A percentile compares a stretch with the other conserved stretches of the same genome.
phyloP scores from a whole-genome alignment of 805 yeast genomes.

The Yamadazyma akitaensis region DNA sequence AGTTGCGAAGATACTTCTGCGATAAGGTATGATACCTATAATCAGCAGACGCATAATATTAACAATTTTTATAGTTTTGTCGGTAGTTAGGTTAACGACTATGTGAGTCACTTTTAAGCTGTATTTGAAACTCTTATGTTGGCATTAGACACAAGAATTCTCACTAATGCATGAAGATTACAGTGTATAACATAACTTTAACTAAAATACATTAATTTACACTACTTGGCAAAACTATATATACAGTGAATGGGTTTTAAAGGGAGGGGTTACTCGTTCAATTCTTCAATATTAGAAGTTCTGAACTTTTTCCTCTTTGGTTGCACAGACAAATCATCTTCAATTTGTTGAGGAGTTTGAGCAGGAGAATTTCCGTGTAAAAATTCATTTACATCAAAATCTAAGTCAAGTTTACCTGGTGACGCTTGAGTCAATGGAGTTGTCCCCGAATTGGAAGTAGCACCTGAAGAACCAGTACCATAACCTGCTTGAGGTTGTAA shows the following conservation, averaged over 20 bases:
- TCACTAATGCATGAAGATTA: background rate
- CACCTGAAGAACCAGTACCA: background rate
- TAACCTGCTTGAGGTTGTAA: background rate
- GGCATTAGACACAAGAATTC: background rate
- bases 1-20: no score
- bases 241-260: background rate
- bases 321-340: conserved; percentile 5
- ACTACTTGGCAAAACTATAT: background rate
- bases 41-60: no score
- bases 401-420: conserved; percentile 11
- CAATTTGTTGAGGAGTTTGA: conserved; percentile 8
- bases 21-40: no score
- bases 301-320: conserved; percentile 10
- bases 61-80: no score
- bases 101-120: background rate
- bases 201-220: conserved; percentile 2
- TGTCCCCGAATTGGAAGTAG: background rate
- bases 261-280: conserved; percentile 2
- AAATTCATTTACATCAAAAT: conserved; percentile 16
- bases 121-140: background rate
- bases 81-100: no score
- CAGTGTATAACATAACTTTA: background rate
- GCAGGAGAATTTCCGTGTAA: conserved; percentile 8
- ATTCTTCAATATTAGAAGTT: conserved; percentile 12
- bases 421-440: conserved; percentile 1